Evolutionary conservation across 139 green algal species (phyloP).

Genomic region (Desmodesmus armatus): DNA sequence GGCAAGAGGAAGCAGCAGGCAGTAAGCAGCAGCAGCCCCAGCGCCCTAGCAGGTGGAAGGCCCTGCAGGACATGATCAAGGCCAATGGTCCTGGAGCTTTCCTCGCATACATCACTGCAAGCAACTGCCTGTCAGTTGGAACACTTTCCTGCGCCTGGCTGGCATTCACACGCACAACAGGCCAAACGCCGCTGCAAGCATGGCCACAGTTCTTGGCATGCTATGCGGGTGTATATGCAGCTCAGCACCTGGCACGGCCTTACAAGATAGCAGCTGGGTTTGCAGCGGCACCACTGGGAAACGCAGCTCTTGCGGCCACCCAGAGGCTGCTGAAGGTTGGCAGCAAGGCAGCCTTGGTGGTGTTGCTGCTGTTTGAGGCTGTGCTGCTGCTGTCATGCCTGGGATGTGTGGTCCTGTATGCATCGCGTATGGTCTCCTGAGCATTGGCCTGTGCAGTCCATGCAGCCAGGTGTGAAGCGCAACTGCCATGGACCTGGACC

Average conservation of each 20-base stretch:
- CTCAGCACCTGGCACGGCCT: slow-evolving; percentile 18
- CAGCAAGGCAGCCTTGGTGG: background rate
- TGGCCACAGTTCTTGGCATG: slow-evolving; percentile 41
- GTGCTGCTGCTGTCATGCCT: background rate
- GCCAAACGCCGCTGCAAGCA: background rate
- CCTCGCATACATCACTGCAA: slow-evolving; percentile 31
- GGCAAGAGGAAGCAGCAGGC: background rate
- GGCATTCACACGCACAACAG: slow-evolving; percentile 14
- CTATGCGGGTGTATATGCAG: slow-evolving; percentile 24
- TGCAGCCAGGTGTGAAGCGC: too few species aligned
- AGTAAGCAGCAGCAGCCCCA: background rate
- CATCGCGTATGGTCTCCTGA: background rate
- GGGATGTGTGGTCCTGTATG: slow-evolving; percentile 1
- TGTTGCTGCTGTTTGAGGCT: slow-evolving; percentile 27
- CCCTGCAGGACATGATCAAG: background rate
- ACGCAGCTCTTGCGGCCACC: background rate
- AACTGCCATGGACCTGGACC: too few species aligned
- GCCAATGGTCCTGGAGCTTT: slow-evolving; percentile 19
- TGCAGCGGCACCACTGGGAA: slow-evolving; percentile 9
- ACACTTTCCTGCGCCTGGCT: slow-evolving; percentile 42
- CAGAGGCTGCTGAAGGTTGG: background rate
- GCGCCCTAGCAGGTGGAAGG: background rate
- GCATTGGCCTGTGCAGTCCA: too few species aligned
- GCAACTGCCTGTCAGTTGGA: slow-evolving; percentile 24
- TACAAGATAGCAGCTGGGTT: slow-evolving; percentile 19